Evolutionary conservation across 345 rosid species (phyloP).

Genomic region (Dimocarpus longan): DNA sequence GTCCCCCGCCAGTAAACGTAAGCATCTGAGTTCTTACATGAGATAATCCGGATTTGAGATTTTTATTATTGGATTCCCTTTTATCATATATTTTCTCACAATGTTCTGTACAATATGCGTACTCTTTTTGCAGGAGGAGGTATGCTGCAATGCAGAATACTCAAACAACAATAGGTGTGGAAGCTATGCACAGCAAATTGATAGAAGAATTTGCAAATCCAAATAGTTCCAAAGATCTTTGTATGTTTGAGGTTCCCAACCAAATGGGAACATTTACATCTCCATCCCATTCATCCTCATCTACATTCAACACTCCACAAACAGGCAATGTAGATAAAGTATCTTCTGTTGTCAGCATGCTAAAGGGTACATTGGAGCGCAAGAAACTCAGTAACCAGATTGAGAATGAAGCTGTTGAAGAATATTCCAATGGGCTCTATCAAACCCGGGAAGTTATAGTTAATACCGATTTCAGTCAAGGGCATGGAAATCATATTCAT

Average conservation of each 20-base stretch:
- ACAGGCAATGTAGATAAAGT: constrained; percentile 44
- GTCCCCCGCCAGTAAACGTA: not conserved
- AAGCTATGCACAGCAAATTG: constrained; percentile 39
- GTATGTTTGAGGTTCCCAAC: constrained; percentile 39
- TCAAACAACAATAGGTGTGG: constrained; percentile 40
- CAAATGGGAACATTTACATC: constrained; percentile 49
- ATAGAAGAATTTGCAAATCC: constrained; percentile 44
- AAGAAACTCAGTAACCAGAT: constrained; percentile 52
- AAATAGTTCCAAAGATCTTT: constrained; percentile 34
- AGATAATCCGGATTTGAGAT: not conserved
- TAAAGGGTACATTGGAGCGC: constrained; percentile 65
- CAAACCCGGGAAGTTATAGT: constrained; percentile 35
- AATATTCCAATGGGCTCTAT: constrained; percentile 33
- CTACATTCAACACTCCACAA: constrained; percentile 42
- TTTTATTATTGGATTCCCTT: not conserved
- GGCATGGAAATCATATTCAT: constrained; percentile 31
- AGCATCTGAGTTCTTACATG: not conserved
- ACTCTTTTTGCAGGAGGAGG: constrained; percentile 49
- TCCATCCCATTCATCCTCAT: constrained; percentile 62
- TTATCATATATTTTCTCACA: not conserved
- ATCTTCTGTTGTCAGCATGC: constrained; percentile 71
- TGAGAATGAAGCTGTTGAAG: constrained; percentile 44
- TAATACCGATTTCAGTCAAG: constrained; percentile 31
- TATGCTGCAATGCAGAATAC: constrained; percentile 68
- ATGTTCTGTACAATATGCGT: not conserved